A percentile compares a stretch with the other conserved stretches of the same genome.
Evolutionary conservation across 352 stramenopile species (phyloP).

Genomic region (Phytophthora megakarya): DNA sequence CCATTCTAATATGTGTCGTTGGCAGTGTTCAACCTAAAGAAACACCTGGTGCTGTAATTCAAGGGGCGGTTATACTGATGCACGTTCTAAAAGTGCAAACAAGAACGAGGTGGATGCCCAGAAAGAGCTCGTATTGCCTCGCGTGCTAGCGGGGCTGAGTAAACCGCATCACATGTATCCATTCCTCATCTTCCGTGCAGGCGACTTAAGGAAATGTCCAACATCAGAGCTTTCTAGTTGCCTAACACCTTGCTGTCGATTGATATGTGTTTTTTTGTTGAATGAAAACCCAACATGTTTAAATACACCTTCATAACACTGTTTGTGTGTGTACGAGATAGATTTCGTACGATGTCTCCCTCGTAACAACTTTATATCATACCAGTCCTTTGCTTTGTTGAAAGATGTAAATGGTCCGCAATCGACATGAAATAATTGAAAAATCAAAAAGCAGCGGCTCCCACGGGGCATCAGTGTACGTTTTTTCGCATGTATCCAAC

Average conservation of each 20-base stretch:
- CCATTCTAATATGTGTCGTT: constrained; percentile 10
- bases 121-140: background rate
- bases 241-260: constrained; percentile 13
- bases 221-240: constrained; percentile 7
- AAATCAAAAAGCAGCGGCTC: background rate
- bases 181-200: constrained; percentile 4
- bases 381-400: background rate
- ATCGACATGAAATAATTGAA: background rate
- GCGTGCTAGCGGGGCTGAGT: background rate
- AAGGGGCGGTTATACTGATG: constrained; percentile 2
- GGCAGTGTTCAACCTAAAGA: background rate
- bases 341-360: constrained; percentile 4
- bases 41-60: constrained; percentile 1
- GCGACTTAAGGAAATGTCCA: no score
- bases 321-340: constrained; percentile 14
- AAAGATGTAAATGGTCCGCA: constrained; percentile 5
- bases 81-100: constrained; percentile 5
- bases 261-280: constrained; percentile 15
- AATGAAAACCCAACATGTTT: background rate
- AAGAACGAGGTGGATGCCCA: background rate
- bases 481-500: constrained; percentile 1
- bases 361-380: constrained; percentile 9
- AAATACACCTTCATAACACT: constrained; percentile 14
- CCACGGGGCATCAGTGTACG: background rate
- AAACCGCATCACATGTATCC: constrained; percentile 6